phyloP scores from a whole-genome alignment of 1,139 yeast genomes.

The Hemisphaericaspora xylanilytica region DNA sequence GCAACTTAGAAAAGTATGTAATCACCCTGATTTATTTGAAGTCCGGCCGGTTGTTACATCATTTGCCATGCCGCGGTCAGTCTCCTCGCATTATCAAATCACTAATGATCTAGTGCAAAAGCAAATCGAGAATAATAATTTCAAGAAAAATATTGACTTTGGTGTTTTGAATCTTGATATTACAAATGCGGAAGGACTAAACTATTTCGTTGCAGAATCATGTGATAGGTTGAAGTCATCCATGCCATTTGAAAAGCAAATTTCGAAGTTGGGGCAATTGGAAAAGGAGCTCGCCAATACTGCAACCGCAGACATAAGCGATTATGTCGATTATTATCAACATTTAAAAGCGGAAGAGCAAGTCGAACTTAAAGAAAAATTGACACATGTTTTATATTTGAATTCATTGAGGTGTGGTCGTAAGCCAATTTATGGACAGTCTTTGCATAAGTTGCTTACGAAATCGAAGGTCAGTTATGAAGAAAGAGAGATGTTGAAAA shows the following conservation, averaged over 20 bases:
- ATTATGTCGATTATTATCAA: conserved; percentile 61
- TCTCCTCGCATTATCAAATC: conserved; percentile 48
- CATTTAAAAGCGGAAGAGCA: conserved; percentile 53
- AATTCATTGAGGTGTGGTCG: conserved; percentile 62
- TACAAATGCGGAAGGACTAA: conserved; percentile 44
- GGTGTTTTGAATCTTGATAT: conserved; percentile 62
- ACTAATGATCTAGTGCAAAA: conserved; percentile 46
- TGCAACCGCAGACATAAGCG: conserved; percentile 39
- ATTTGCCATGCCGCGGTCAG: conserved; percentile 68
- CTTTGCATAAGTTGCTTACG: conserved; percentile 26
- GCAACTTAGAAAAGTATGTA: conserved; percentile 97
- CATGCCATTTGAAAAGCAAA: conserved; percentile 41
- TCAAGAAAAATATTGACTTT: conserved; percentile 41
- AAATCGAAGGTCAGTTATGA: conserved; percentile 12
- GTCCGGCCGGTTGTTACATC: conserved; percentile 94
- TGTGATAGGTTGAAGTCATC: conserved; percentile 49
- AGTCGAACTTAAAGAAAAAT: conserved; percentile 45
- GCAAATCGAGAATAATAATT: conserved; percentile 17
- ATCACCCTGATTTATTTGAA: conserved; percentile 95
- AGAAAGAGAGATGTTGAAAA: conserved; percentile 18
- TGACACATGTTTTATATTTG: conserved; percentile 60
- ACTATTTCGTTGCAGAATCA: conserved; percentile 50
- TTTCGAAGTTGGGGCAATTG: conserved; percentile 35
- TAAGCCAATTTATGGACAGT: conserved; percentile 55
- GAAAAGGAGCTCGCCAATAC: conserved; percentile 5